Base-by-base conservation (phyloP, 345 rosid species). In the Pistacia vera region DNA sequence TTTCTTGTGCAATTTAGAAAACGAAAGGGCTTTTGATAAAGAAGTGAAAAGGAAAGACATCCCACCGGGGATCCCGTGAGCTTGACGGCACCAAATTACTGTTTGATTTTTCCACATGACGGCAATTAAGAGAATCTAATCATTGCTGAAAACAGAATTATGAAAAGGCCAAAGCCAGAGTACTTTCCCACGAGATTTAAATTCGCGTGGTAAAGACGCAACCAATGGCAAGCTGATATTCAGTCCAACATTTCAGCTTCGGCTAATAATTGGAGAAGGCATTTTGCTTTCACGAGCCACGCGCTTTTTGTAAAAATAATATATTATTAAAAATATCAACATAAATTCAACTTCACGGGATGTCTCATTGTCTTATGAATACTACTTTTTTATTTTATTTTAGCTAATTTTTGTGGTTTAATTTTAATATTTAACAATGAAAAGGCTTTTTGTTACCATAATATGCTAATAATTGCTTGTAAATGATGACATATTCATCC, bases 51-150 rank as follows among this genome's bases (percentile, higher is more conserved):
- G 17, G 5, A 44, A 17, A 20, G 71, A 49, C 75, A 73, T 77
- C 63, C 74, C 68, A 64, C 77, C 62, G 69, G 11, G 44, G 56
- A 65, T 18, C 52, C 76, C 78, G 78, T 77, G 80, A 70, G 55
- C 68, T 36, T 25, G 77, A 71, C 52, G 22, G 58, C 55, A 22
- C 13, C 4, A 52, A 62, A 55, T 44, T 11, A 76, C 13, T 67
- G 7, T 13, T 4, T 41, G 25, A 0, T 2, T 46, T 0, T 11
- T 33, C 20, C 30, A 18, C 13, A 25, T 51, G 65, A 38, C 55
- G 30, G 58, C 18, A 1, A 72, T 38, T 7, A 8, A 51, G 71
- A 16, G 78, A 77, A 73, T 81, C 75, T 49, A 57, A 62, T 22
- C 35, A 11, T 22, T 60, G 4, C 5, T 11, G 4, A 22, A 60